Base-by-base conservation (phyloP, 73 alveolate species). In the Halteria grandinella region DNA sequence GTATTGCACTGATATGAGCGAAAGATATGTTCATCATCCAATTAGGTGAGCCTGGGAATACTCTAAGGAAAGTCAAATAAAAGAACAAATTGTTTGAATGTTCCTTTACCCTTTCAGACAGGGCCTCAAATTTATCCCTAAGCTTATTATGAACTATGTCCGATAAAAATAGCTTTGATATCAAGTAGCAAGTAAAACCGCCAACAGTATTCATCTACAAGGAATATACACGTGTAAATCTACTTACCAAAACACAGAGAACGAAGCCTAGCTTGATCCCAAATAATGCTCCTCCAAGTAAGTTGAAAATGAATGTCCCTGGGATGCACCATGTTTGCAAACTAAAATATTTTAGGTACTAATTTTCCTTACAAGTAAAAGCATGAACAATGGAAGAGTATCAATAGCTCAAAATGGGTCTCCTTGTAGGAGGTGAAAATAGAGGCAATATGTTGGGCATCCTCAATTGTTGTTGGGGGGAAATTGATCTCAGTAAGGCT, bases 21-120 rank as follows among this genome's bases (percentile, higher is more conserved):
- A 86, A 86, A 7, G 94, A 62, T 15, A 86, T 54, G 59, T 86
- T 86, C 94, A 86, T 86, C 66, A 75, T 44, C 89, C 89, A 86
- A 52, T 86, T 86, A 47, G 94, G 94, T 6, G 90, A 78, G 24
- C 94, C 94, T 4, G 94, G 94, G 70, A 86, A 86, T 2, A 86
- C 52, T 50, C 94, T 78, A 12, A 82, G 75, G 70, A 82, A 86
- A 0, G 89, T 80, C 45, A 86, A 37, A 43, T 86, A 86, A 63
- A 58, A 86, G 75, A 79, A 86, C 32, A 86, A 33, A 43, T 86
- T 75, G 63, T 79, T 75, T 62, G 66, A 36, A 44, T 86, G 94
- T 37, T 86, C 80, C n/a, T 69, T 49, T 18, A 81, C 85, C 34
- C 24, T 69, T 21, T 12, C 34, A 23, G 72, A 64, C 8, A 86